phyloP scores from a whole-genome alignment of 257 asterid genomes.

The Mitragyna speciosa region DNA sequence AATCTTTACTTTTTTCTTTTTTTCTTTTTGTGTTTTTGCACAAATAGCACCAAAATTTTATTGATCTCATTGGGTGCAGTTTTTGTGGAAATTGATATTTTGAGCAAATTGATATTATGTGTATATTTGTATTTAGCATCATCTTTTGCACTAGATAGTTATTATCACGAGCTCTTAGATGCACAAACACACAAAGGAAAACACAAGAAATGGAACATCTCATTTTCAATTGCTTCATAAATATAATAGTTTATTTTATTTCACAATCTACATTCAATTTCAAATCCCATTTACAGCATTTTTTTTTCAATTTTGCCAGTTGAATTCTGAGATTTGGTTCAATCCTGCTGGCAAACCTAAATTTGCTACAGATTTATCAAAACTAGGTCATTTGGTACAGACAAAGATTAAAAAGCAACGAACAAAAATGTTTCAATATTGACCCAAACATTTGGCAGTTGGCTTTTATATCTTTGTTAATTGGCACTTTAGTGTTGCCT shows the following conservation, averaged over 20 bases:
- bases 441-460: not conserved
- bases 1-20: not conserved
- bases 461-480: not conserved
- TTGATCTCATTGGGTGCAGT: no score
- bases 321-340: not conserved
- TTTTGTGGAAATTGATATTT: no score
- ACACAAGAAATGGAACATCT: not conserved
- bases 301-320: not conserved
- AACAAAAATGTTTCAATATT: not conserved
- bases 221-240: not conserved
- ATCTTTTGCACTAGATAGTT: not conserved
- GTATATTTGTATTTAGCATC: no score
- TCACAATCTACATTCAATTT: not conserved
- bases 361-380: no score
- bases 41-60: no score
- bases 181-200: not conserved
- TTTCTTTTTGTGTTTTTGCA: not conserved
- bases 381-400: no score
- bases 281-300: not conserved
- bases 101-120: no score
- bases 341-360: no score
- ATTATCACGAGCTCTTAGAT: not conserved
- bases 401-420: no score
- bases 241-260: not conserved
- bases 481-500: not conserved